Base-by-base conservation (phyloP, 352 stramenopile species). In the Phytopythium litorale region DNA sequence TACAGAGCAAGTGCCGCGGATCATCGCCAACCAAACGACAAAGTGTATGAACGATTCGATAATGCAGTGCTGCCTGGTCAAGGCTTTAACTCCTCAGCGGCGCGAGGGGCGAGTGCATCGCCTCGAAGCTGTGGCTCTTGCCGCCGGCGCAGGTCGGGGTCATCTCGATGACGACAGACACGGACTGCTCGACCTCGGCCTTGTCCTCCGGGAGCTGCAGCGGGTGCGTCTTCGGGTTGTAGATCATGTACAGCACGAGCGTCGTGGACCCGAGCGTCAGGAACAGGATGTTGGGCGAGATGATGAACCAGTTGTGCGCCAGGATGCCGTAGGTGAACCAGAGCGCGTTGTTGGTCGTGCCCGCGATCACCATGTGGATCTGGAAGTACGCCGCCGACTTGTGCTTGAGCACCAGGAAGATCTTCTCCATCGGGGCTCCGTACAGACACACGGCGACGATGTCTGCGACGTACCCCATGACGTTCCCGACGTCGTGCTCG, bases 381-480 rank as follows among this genome's bases (percentile, higher is more conserved):
- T 79, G 76, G 53, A 88, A 74, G 68, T 81, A 86, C 18, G 74
- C 66, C 21, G 61, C 76, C 18, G 66, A 83, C 53, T 75, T 73
- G 62, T 73, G 54, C 46, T 70, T 70, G 38, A 80, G 63, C 33
- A 82, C 74, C 23, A 73, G 71, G 30, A 65, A 67, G 30, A 83
- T 55, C 40, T 71, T 76, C 67, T 80, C 74, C 64, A 80, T 68
- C 0, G 71, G 71, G 2, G 71, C 66, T 6, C 66, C 74, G 56
- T 82, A 82, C 46, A 81, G 56, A n/a, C 73, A 78, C 51, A 81
- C 65, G n/a, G 65, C 69, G 5, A 68, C 71, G 28, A 74, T 60
- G 46, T 77, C 60, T 3, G 68, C 63, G 43, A 73, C 64, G 35
- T 68, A 60, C 12, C 73, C 73, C 16, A 77, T 56, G 15, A 72